These are phyloP conservation scores for Kluyveromyces nonfermentans DNA, from an alignment of 805 yeast genomes.

Conservation along the genomic window DNA sequence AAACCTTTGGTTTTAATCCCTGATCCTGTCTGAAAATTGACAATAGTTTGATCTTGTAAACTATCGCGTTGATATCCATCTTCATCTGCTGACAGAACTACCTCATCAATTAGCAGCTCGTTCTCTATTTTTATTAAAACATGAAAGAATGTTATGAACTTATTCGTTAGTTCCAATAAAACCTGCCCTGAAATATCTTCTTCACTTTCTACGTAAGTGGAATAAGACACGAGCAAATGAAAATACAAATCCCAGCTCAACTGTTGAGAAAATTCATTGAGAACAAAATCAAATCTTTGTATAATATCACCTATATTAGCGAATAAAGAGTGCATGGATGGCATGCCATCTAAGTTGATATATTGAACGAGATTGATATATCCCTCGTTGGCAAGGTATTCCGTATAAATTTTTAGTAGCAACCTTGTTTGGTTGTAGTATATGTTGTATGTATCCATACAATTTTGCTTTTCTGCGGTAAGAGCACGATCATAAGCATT, in stretches of 20 bases:
- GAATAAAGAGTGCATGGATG: conserved; percentile 10
- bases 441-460: conserved; percentile 29
- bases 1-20: conserved; percentile 9
- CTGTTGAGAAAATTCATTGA: conserved; percentile 8
- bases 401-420: conserved; percentile 22
- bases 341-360: conserved; percentile 20
- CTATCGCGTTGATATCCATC: neutral
- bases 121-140: conserved; percentile 8
- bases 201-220: conserved; percentile 17
- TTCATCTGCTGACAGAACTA: conserved; percentile 1
- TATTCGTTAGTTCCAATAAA: conserved; percentile 11
- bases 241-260: conserved; percentile 27
- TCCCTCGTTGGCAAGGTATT: conserved; percentile 23
- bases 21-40: conserved; percentile 8
- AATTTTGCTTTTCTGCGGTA: conserved; percentile 16
- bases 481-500: conserved; percentile 29
- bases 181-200: conserved; percentile 10
- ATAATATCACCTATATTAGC: conserved; percentile 14
- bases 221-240: conserved; percentile 23
- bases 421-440: conserved; percentile 25
- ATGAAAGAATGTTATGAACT: conserved; percentile 12
- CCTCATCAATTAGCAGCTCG: conserved; percentile 15
- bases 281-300: conserved; percentile 16
- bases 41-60: conserved; percentile 3
- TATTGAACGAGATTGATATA: conserved; percentile 23